Evolutionary conservation across 2,329 filamentous ascomycete genomes (phyloP).

Genomic region (Paraphoma chrysanthemicola): DNA sequence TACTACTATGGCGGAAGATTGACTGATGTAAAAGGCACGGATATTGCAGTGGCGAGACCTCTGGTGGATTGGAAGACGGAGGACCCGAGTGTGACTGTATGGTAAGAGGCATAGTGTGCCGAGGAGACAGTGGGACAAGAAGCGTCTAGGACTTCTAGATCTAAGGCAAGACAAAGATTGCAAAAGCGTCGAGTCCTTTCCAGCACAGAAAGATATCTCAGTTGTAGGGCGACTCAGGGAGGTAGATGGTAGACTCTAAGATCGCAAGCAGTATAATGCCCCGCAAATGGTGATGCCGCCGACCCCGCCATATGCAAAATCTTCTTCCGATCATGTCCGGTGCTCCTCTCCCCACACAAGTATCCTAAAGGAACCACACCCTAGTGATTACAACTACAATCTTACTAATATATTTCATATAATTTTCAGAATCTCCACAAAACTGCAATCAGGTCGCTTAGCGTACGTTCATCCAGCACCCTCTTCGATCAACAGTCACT

Average conservation of each 20-base stretch:
- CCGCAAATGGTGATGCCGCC: not conserved
- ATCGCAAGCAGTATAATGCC: too few relatives aligned
- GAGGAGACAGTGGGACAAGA: not conserved
- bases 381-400: too few relatives aligned
- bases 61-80: not conserved
- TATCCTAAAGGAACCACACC: too few relatives aligned
- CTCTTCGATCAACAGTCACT: not conserved
- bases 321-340: not conserved
- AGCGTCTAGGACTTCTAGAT: not conserved
- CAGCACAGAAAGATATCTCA: too few relatives aligned
- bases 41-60: not conserved
- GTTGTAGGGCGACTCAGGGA: too few relatives aligned
- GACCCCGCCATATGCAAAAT: not conserved
- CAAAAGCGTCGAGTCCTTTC: too few relatives aligned
- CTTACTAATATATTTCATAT: too few relatives aligned
- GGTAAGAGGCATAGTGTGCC: conserved; percentile 12
- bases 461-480: not conserved
- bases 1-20: not conserved
- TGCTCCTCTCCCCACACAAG: not conserved
- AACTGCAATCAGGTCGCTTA: not conserved
- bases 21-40: not conserved
- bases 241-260: not conserved
- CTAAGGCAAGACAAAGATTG: not conserved
- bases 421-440: too few relatives aligned
- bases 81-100: not conserved